phyloP scores from a whole-genome alignment of 495 filamentous ascomycete genomes.

The Astrothelium subdiscretum region DNA sequence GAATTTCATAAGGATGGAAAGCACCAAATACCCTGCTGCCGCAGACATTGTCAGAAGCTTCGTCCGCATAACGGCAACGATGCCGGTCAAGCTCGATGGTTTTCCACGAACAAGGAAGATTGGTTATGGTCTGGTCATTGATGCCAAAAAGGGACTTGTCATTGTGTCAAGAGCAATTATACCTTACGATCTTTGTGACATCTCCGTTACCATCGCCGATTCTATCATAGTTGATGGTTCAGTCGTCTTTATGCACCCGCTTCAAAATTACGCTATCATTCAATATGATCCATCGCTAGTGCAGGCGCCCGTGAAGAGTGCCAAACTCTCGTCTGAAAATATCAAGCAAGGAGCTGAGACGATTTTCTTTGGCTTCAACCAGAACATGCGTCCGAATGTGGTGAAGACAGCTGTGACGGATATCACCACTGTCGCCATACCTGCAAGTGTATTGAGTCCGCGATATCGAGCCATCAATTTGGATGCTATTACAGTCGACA shows the following conservation, averaged over 20 bases:
- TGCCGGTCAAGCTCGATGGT: conserved; percentile 93
- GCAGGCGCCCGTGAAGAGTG: conserved; percentile 82
- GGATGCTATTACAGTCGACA: conserved; percentile 95
- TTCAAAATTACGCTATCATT: conserved; percentile 93
- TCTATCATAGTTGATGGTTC: conserved; percentile 89
- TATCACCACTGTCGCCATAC: conserved; percentile 94
- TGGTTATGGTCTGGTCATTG: conserved; percentile 89
- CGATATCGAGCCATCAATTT: conserved; percentile 92
- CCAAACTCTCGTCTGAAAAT: conserved; percentile 62
- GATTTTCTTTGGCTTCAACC: conserved; percentile 94
- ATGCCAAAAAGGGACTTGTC: conserved; percentile 90
- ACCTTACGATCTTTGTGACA: conserved; percentile 93
- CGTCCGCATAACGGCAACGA: conserved; percentile 78
- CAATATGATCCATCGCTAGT: conserved; percentile 91
- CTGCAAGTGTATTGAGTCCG: conserved; percentile 81
- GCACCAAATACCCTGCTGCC: conserved; percentile 77
- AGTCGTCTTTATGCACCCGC: conserved; percentile 92
- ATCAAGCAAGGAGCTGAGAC: conserved; percentile 87
- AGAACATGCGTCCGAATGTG: conserved; percentile 85
- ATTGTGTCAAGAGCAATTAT: conserved; percentile 87
- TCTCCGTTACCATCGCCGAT: conserved; percentile 88
- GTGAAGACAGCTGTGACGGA: conserved; percentile 93
- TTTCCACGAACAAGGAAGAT: conserved; percentile 88
- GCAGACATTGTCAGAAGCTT: conserved; percentile 90
- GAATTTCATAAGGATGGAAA: conserved; percentile 81